A percentile compares a stretch with the other conserved stretches of the same genome.
These are phyloP conservation scores for Nigrospora oryzae DNA, from an alignment of 2,329 filamentous ascomycete species.

Conservation along the genomic window DNA sequence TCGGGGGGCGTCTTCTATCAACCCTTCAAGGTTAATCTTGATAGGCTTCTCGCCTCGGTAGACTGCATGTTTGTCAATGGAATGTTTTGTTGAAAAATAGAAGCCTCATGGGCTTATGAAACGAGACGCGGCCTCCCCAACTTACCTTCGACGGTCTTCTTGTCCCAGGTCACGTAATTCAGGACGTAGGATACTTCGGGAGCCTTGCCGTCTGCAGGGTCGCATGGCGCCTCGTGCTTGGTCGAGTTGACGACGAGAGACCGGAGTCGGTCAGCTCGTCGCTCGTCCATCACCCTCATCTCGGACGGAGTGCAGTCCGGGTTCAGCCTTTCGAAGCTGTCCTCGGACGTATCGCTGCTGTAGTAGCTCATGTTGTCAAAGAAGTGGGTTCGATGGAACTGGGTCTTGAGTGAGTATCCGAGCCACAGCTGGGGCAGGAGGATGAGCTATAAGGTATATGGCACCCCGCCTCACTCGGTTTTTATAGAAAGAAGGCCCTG, in stretches of 20 bases:
- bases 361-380: too few relatives aligned
- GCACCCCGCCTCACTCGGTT: too few relatives aligned
- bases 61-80: conserved; percentile 16
- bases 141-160: conserved; percentile 27
- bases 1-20: conserved; percentile 10
- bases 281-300: conserved; percentile 3
- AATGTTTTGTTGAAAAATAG: background rate
- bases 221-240: conserved; percentile 4
- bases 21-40: conserved; percentile 20
- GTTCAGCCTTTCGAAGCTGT: too few relatives aligned
- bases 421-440: too few relatives aligned
- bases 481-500: too few relatives aligned
- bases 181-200: conserved; percentile 33
- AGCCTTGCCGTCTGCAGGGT: conserved; percentile 18
- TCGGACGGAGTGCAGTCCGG: background rate
- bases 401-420: too few relatives aligned
- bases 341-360: too few relatives aligned
- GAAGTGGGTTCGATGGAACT: too few relatives aligned
- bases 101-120: background rate
- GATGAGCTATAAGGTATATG: too few relatives aligned
- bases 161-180: conserved; percentile 25
- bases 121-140: background rate
- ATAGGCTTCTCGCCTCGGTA: conserved; percentile 29
- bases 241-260: conserved; percentile 7
- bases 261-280: conserved; percentile 7